These are phyloP conservation scores for Thelonectria blattea DNA, from an alignment of 2,329 filamentous ascomycete species.

Conservation along the genomic window DNA sequence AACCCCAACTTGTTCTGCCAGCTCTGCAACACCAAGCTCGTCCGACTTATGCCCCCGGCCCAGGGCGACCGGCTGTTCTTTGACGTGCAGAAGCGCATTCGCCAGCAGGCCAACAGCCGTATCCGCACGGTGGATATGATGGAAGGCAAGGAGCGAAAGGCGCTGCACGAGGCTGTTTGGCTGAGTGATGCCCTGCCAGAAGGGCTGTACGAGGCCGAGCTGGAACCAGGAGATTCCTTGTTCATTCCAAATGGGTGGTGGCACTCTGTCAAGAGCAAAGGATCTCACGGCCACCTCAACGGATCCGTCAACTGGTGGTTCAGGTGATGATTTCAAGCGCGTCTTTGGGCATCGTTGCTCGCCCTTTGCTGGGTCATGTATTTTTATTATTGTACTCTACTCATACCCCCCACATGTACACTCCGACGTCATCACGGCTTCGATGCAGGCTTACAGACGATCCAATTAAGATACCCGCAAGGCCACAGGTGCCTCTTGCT, in stretches of 20 bases:
- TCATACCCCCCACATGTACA: conserved; percentile 4
- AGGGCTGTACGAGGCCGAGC: conserved; percentile 56
- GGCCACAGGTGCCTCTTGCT: conserved; percentile 56
- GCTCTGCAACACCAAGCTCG: conserved; percentile 71
- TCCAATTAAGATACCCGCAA: conserved; percentile 57
- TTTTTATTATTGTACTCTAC: conserved; percentile 4
- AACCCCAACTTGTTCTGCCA: conserved; percentile 95
- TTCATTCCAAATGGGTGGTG: conserved; percentile 54
- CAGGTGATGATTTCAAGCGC: conserved; percentile 34
- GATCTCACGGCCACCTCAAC: conserved; percentile 45
- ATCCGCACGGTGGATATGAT: conserved; percentile 91
- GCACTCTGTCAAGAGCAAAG: conserved; percentile 52
- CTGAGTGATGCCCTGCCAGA: conserved; percentile 38
- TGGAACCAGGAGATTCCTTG: conserved; percentile 59
- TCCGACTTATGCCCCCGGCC: conserved; percentile 73
- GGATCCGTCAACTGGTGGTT: conserved; percentile 56
- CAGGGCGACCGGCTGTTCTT: conserved; percentile 70
- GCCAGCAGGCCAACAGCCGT: conserved; percentile 48
- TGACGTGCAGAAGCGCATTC: conserved; percentile 51
- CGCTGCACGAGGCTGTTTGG: conserved; percentile 77
- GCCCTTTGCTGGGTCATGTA: background rate
- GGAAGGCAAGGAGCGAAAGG: conserved; percentile 72
- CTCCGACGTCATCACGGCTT: conserved; percentile 17
- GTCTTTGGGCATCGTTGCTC: background rate
- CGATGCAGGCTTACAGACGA: conserved; percentile 51